A percentile compares a stretch with the other conserved stretches of the same genome.
These are phyloP conservation scores for Furcasterigmium sp. DNA, from an alignment of 2,329 filamentous ascomycete species.

Conservation along the genomic window DNA sequence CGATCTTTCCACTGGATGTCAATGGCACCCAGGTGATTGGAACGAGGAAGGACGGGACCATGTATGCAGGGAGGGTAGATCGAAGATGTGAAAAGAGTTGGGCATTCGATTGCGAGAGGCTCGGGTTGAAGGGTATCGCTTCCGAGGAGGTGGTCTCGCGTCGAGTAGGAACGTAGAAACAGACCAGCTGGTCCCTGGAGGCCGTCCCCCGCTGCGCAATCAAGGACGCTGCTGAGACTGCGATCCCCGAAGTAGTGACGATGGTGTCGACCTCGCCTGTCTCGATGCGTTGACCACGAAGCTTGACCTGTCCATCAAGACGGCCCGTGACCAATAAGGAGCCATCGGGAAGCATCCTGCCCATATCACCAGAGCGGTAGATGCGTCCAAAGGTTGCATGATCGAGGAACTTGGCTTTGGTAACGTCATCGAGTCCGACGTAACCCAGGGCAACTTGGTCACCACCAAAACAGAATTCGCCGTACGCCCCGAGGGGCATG, in stretches of 20 bases:
- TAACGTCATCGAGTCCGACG: constrained; percentile 59
- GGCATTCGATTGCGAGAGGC: constrained; percentile 27
- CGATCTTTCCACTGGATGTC: constrained; percentile 70
- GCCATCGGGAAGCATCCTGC: constrained; percentile 71
- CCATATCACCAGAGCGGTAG: constrained; percentile 80
- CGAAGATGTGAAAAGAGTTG: constrained; percentile 50
- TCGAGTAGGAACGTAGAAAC: constrained; percentile 58
- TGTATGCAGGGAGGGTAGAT: constrained; percentile 62
- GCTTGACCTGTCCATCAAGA: constrained; percentile 74
- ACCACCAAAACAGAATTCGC: constrained; percentile 84
- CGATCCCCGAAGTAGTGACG: constrained; percentile 44
- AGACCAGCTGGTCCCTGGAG: constrained; percentile 50
- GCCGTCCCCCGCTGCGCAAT: constrained; percentile 38
- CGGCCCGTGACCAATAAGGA: constrained; percentile 69
- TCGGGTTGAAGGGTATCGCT: constrained; percentile 26
- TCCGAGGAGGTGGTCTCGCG: not conserved
- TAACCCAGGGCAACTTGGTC: constrained; percentile 76
- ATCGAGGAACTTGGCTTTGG: constrained; percentile 60
- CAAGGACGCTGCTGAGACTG: constrained; percentile 60
- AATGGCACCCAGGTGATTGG: constrained; percentile 65
- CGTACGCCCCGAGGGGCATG: constrained; percentile 66
- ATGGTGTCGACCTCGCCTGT: constrained; percentile 67
- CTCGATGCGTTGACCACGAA: constrained; percentile 76
- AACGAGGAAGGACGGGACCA: constrained; percentile 72
- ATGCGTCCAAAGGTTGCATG: constrained; percentile 66